Evolutionary conservation across 2,329 filamentous ascomycete genomes (phyloP).

Genomic region (Stemphylium vesicarium): DNA sequence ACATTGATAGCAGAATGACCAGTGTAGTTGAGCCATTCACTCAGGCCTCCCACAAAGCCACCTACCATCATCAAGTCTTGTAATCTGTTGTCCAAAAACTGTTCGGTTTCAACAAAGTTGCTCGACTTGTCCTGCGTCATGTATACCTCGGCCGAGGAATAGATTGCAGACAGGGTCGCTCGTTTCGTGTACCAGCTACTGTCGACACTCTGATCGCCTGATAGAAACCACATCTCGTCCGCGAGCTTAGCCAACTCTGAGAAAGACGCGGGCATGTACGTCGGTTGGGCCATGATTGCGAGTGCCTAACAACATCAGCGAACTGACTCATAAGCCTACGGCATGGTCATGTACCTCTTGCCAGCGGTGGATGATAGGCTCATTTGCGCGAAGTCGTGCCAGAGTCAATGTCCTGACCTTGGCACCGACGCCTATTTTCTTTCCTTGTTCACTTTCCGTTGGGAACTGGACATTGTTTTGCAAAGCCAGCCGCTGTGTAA

Average conservation of each 20-base stretch:
- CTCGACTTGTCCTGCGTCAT: slow-evolving; percentile 87
- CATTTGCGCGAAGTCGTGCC: slow-evolving; percentile 78
- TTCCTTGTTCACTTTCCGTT: slow-evolving; percentile 38
- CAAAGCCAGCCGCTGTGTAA: slow-evolving; percentile 68
- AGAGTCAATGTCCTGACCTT: slow-evolving; percentile 76
- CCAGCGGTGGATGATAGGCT: slow-evolving; percentile 75
- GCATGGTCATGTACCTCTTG: slow-evolving; percentile 72
- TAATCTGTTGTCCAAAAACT: slow-evolving; percentile 78
- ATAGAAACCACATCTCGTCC: slow-evolving; percentile 92
- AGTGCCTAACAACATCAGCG: slow-evolving; percentile 66
- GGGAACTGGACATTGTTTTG: slow-evolving; percentile 55
- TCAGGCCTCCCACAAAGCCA: slow-evolving; percentile 66
- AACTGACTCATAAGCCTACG: neutral
- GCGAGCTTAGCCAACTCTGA: slow-evolving; percentile 79
- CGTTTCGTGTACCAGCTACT: slow-evolving; percentile 85
- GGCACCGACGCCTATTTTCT: slow-evolving; percentile 58
- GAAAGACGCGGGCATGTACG: slow-evolving; percentile 76
- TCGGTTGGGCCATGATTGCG: slow-evolving; percentile 86
- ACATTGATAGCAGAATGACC: slow-evolving; percentile 79
- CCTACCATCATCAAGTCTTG: slow-evolving; percentile 71
- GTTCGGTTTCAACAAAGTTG: slow-evolving; percentile 76
- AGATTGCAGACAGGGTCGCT: slow-evolving; percentile 67
- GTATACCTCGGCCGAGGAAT: slow-evolving; percentile 79
- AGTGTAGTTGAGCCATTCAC: slow-evolving; percentile 84
- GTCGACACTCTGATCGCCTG: slow-evolving; percentile 83